A percentile compares a stretch with the other conserved stretches of the same genome.
Conservation (phyloP, 257 asterid genomes). For the Leonotis leonurus region DNA sequence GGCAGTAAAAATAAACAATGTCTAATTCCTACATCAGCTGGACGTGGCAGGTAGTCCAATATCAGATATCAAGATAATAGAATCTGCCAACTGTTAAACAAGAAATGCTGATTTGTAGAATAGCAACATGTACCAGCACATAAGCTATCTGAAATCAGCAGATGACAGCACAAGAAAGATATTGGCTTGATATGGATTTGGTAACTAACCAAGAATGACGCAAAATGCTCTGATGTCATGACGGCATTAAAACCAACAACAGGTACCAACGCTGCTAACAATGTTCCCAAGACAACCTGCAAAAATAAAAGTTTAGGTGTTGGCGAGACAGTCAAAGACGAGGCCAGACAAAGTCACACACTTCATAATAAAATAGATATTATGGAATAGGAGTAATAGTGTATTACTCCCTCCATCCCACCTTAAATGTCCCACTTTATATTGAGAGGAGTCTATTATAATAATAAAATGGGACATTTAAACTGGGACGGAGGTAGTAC, state of each 20-base stretch:
- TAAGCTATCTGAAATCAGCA: background rate
- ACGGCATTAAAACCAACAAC: slow-evolving; percentile 99
- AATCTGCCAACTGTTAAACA: slow-evolving; percentile 6
- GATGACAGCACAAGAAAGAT: background rate
- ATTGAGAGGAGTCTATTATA: no score
- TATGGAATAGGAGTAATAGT: no score
- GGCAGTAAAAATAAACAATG: background rate
- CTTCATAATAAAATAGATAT: no score
- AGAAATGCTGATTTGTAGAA: background rate
- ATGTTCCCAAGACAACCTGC: slow-evolving; percentile 89
- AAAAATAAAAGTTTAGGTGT: slow-evolving; percentile 13
- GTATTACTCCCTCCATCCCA: no score
- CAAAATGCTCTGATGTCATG: slow-evolving; percentile 97
- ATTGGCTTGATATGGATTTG: background rate
- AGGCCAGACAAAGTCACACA: no score
- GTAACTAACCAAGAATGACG: slow-evolving; percentile 82
- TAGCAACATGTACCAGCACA: background rate
- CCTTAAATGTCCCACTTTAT: no score
- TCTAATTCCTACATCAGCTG: background rate
- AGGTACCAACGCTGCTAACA: slow-evolving; percentile 89
- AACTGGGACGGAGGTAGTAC: no score
- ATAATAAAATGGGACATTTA: no score
- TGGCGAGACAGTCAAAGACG: background rate
- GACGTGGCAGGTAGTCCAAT: background rate
- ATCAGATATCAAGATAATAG: background rate